These are phyloP conservation scores for Huntiella savannae DNA, from an alignment of 2,329 filamentous ascomycete species.

Conservation along the genomic window DNA sequence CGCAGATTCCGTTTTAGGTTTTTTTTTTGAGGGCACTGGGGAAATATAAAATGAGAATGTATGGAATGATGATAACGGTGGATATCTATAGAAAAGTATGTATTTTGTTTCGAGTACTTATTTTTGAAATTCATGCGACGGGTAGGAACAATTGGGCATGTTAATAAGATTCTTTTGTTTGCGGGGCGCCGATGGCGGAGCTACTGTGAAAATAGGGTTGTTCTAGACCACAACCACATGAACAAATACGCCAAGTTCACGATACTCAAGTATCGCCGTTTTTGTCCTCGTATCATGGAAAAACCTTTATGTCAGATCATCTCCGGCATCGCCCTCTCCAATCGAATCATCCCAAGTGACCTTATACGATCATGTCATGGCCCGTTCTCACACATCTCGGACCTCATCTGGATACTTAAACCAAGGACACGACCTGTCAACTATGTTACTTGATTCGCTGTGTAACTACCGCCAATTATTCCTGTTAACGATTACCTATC, in stretches of 20 bases:
- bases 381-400: neutral
- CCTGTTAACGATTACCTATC: too few species aligned
- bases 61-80: neutral
- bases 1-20: neutral
- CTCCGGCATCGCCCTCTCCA: neutral
- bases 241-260: neutral
- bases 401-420: neutral
- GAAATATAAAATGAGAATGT: neutral
- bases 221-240: neutral
- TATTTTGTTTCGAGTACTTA: neutral
- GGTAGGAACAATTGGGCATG: neutral
- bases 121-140: too few species aligned
- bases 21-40: neutral
- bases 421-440: neutral
- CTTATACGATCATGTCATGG: neutral
- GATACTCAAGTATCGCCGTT: neutral
- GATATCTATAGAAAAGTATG: neutral
- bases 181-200: conserved; percentile 5
- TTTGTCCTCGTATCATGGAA: neutral
- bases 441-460: neutral
- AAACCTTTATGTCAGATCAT: neutral
- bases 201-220: neutral
- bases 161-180: neutral
- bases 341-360: neutral
- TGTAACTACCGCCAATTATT: neutral